Evolutionary conservation across 352 stramenopile species (phyloP).

Genomic region (Globisporangium rhizosaccharum): DNA sequence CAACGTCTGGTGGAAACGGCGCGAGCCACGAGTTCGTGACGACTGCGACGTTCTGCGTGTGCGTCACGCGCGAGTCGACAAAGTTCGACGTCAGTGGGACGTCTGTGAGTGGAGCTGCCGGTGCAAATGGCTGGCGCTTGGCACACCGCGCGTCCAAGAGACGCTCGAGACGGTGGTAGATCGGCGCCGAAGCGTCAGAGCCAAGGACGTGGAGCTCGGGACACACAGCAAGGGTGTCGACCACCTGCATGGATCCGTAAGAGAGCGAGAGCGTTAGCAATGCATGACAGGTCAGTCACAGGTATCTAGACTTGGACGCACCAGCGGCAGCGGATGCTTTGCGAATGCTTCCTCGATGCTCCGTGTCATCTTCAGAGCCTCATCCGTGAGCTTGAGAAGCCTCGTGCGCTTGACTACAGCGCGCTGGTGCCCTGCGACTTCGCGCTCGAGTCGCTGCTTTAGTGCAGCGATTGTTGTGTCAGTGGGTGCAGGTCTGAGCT

Average conservation of each 20-base stretch:
- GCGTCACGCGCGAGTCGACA: neutral
- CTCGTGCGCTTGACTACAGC: conserved; percentile 12
- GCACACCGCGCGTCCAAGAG: conserved; percentile 1
- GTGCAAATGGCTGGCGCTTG: neutral
- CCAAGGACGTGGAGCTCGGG: neutral
- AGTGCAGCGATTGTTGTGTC: neutral
- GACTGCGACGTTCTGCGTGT: neutral
- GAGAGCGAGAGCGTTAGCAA: neutral
- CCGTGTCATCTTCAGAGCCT: neutral
- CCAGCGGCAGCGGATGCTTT: conserved; percentile 5
- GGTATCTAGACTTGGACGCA: neutral
- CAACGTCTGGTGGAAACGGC: neutral
- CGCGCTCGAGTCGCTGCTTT: conserved; percentile 11
- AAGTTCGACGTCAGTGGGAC: too few species aligned
- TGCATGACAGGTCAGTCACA: neutral
- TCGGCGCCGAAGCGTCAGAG: neutral
- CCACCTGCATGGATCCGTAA: neutral
- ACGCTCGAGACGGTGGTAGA: conserved; percentile 2
- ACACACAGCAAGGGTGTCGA: neutral
- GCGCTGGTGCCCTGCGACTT: conserved; percentile 5
- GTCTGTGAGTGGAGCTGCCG: neutral
- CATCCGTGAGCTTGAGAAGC: conserved; percentile 8
- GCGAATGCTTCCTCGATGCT: conserved; percentile 1
- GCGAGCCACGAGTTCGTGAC: conserved; percentile 1
- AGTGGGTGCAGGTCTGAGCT: neutral